Conservation (phyloP, 2,329 filamentous ascomycete species). For the Botrytis byssoidea region DNA sequence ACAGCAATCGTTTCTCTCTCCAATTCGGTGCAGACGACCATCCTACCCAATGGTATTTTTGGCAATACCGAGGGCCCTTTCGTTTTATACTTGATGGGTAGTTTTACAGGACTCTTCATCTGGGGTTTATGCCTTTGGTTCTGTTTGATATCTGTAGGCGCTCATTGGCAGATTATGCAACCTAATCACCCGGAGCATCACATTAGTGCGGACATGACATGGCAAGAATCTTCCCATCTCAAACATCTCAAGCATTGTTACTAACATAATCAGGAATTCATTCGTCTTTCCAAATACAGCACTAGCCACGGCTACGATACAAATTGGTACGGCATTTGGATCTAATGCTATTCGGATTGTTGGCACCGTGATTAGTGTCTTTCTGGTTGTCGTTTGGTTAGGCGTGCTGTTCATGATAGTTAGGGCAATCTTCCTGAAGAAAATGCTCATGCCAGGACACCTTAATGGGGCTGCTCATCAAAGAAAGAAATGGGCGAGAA, state of each 20-base stretch:
- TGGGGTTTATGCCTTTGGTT: slow-evolving; percentile 85
- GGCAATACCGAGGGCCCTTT: slow-evolving; percentile 43
- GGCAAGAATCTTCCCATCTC: slow-evolving; percentile 50
- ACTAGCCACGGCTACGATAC: slow-evolving; percentile 65
- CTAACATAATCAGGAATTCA: slow-evolving; percentile 63
- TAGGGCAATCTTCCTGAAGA: slow-evolving; percentile 59
- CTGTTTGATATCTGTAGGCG: slow-evolving; percentile 76
- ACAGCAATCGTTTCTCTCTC: slow-evolving; percentile 50
- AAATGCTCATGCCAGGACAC: slow-evolving; percentile 71
- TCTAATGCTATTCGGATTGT: slow-evolving; percentile 61
- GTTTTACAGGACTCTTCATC: slow-evolving; percentile 73
- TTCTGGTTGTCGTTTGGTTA: slow-evolving; percentile 66
- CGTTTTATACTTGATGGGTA: slow-evolving; percentile 48
- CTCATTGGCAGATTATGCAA: slow-evolving; percentile 65
- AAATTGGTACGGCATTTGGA: slow-evolving; percentile 62
- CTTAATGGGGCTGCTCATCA: slow-evolving; percentile 25
- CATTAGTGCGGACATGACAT: slow-evolving; percentile 79
- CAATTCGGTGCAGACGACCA: slow-evolving; percentile 31
- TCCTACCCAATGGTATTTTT: slow-evolving; percentile 46
- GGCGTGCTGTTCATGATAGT: slow-evolving; percentile 70
- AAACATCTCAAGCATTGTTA: slow-evolving; percentile 39
- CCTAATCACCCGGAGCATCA: slow-evolving; percentile 46
- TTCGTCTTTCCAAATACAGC: slow-evolving; percentile 54
- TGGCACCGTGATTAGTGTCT: slow-evolving; percentile 65
- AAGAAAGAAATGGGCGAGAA: slow-evolving; percentile 20